Conservation (phyloP, 1,284 basidiomycete species). For the Sparassis latifolia region DNA sequence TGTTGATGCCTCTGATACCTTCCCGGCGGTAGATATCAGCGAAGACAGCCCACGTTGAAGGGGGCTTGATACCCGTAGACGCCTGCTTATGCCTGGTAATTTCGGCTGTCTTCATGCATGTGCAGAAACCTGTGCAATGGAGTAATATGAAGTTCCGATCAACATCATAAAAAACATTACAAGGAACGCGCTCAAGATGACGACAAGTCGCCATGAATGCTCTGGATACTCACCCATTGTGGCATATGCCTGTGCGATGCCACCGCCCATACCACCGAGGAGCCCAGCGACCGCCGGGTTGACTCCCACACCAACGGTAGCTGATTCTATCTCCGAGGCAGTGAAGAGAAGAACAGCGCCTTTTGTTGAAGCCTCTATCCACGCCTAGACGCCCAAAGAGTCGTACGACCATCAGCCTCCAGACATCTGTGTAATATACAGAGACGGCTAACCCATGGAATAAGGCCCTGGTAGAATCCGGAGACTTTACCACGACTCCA, state of each 20-base stretch:
- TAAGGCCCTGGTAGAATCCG: conserved; percentile 98
- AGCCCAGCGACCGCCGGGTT: conserved; percentile 83
- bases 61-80: conserved; percentile 83
- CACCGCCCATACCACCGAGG: conserved; percentile 95
- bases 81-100: conserved; percentile 97
- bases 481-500: conserved; percentile 87
- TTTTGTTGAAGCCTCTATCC: conserved; percentile 99
- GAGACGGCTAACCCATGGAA: conserved; percentile 79
- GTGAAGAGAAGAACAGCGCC: conserved; percentile 95
- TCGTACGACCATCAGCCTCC: background rate
- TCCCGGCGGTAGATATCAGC: conserved; percentile 91
- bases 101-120: conserved; percentile 97
- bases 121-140: conserved; percentile 76
- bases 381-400: conserved; percentile 84
- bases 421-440: background rate
- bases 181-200: background rate
- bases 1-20: conserved; percentile 96
- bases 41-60: conserved; percentile 93
- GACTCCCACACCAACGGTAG: conserved; percentile 58
- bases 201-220: background rate
- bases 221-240: conserved; percentile 82
- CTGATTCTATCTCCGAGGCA: conserved; percentile 89
- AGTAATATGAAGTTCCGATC: background rate
- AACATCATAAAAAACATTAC: background rate
- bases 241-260: conserved; percentile 96